Conservation (phyloP, 768 basidiomycete species). For the Chiua virens region DNA sequence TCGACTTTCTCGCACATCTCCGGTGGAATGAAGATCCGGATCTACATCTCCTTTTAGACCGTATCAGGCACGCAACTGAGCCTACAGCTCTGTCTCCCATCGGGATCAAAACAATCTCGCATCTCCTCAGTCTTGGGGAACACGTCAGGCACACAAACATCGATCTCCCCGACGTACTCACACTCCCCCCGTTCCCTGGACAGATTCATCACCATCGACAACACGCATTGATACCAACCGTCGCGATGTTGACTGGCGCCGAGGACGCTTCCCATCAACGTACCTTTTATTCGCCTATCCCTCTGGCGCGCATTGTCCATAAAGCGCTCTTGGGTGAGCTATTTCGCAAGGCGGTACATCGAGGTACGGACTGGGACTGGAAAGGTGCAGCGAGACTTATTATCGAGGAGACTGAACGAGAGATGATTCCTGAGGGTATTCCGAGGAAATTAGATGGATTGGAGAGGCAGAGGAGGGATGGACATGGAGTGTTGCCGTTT, state of each 20-base stretch:
- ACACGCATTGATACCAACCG: slow-evolving; percentile 10
- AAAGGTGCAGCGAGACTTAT: slow-evolving; percentile 14
- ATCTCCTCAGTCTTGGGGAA: slow-evolving; percentile 23
- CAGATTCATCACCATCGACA: neutral
- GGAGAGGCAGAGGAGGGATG: neutral
- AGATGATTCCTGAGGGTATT: slow-evolving; percentile 19
- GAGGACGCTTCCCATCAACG: neutral
- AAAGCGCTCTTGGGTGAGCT: slow-evolving; percentile 19
- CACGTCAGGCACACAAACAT: neutral
- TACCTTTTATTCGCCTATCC: slow-evolving; percentile 18
- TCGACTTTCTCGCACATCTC: slow-evolving; percentile 25
- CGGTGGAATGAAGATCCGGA: slow-evolving; percentile 19
- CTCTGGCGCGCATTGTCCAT: slow-evolving; percentile 23
- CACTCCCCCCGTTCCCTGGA: neutral
- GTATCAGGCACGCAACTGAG: slow-evolving; percentile 5
- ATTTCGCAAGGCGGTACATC: slow-evolving; percentile 20
- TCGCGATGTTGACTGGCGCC: slow-evolving; percentile 17
- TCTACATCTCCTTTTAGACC: slow-evolving; percentile 10
- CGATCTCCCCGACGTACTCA: slow-evolving; percentile 2
- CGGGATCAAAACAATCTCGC: slow-evolving; percentile 15
- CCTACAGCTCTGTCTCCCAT: slow-evolving; percentile 5
- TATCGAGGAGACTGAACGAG: slow-evolving; percentile 11
- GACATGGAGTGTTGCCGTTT: slow-evolving; percentile 12
- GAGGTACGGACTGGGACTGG: slow-evolving; percentile 25
- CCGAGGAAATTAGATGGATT: neutral